Evolutionary conservation across 768 basidiomycete genomes (phyloP).

Genomic region (Suillus ampliporus): DNA sequence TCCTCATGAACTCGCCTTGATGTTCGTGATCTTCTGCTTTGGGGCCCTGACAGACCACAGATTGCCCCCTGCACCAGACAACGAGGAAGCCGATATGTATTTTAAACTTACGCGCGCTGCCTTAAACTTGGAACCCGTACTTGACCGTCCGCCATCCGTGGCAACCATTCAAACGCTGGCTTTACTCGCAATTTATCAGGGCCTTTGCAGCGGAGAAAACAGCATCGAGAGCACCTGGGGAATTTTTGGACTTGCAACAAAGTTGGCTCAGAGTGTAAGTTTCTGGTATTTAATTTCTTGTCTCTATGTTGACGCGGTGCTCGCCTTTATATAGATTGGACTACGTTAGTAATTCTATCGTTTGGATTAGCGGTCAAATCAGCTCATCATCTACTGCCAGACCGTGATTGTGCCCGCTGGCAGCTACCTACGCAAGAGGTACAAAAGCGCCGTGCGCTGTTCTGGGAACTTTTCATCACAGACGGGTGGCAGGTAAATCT

Average conservation of each 20-base stretch:
- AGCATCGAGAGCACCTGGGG: conserved; percentile 75
- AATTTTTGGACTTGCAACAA: conserved; percentile 66
- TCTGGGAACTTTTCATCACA: conserved; percentile 78
- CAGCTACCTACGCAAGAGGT: conserved; percentile 63
- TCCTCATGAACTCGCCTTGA: conserved; percentile 66
- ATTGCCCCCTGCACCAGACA: conserved; percentile 58
- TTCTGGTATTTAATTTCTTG: neutral
- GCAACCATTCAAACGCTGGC: conserved; percentile 70
- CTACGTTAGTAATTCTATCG: conserved; percentile 54
- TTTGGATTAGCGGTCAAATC: conserved; percentile 1
- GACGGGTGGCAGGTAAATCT: conserved; percentile 72
- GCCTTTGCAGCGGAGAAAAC: conserved; percentile 67
- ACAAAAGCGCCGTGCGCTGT: conserved; percentile 71
- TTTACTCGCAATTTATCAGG: conserved; percentile 75
- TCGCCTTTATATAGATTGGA: conserved; percentile 53
- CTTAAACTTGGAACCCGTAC: conserved; percentile 66
- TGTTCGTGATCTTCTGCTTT: conserved; percentile 68
- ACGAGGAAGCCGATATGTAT: conserved; percentile 56
- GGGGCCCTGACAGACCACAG: conserved; percentile 62
- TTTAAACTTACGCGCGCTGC: conserved; percentile 69
- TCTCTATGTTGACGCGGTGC: conserved; percentile 7
- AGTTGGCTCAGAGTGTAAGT: conserved; percentile 72
- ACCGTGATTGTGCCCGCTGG: conserved; percentile 78
- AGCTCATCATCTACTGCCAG: conserved; percentile 42
- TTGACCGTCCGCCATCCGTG: conserved; percentile 75